Evolutionary conservation across 2,329 filamentous ascomycete genomes (phyloP).

Genomic region (Colletotrichum spinosum): DNA sequence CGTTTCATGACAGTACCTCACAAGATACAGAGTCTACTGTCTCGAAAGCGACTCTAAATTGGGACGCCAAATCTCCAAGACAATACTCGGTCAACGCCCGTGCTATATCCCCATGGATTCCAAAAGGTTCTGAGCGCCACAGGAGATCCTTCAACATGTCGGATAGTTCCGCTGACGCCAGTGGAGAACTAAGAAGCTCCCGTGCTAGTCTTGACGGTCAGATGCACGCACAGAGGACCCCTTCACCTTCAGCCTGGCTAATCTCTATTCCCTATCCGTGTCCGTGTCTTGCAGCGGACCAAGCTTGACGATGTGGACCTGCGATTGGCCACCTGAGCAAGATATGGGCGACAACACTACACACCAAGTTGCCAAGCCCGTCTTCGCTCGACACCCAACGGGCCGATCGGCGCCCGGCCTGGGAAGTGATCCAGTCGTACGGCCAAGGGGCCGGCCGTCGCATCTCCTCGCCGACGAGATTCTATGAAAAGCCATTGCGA

Average conservation of each 20-base stretch:
- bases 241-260: neutral
- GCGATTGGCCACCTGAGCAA: too few relatives aligned
- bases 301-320: neutral
- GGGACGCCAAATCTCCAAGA: too few relatives aligned
- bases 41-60: too few relatives aligned
- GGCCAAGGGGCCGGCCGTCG: neutral
- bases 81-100: too few relatives aligned
- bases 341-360: too few relatives aligned
- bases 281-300: neutral
- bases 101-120: too few relatives aligned
- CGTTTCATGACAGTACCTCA: too few relatives aligned
- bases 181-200: neutral
- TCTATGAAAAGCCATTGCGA: too few relatives aligned
- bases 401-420: slow-evolving; percentile 8
- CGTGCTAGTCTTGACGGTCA: neutral
- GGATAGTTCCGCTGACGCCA: slow-evolving; percentile 1
- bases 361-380: neutral
- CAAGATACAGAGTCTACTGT: too few relatives aligned
- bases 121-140: too few relatives aligned
- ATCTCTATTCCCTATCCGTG: slow-evolving; percentile 1
- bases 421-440: neutral
- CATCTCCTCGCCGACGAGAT: neutral
- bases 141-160: neutral
- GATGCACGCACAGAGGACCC: slow-evolving; percentile 10
- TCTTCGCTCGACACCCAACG: neutral